These are phyloP conservation scores for Orbilia brochopaga DNA, from an alignment of 2,329 filamentous ascomycete species.

Conservation along the genomic window DNA sequence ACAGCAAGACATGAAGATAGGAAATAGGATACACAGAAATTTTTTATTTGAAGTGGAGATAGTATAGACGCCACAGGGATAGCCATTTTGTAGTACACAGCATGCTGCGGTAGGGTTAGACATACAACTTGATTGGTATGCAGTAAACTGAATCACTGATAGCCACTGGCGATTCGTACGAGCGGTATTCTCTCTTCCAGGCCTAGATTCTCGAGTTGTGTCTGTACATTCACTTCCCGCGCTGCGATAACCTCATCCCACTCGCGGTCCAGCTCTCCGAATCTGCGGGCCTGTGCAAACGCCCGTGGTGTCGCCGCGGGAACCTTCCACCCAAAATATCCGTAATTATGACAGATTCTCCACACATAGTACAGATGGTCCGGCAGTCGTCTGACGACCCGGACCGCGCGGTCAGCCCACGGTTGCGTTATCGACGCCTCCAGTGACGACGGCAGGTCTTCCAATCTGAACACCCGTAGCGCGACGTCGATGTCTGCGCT, in stretches of 20 bases:
- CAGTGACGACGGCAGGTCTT: constrained; percentile 6
- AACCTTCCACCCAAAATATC: constrained; percentile 43
- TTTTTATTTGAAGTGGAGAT: too few relatives aligned
- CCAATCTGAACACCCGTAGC: constrained; percentile 3
- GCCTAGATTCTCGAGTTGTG: constrained; percentile 23
- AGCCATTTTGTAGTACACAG: too few relatives aligned
- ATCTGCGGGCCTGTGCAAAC: constrained; percentile 28
- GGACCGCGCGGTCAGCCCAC: constrained; percentile 21
- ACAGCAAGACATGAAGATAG: too few relatives aligned
- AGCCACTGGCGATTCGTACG: constrained; percentile 31
- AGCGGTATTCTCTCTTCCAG: constrained; percentile 32
- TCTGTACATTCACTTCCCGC: constrained; percentile 29
- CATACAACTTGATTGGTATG: too few relatives aligned
- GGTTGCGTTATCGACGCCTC: constrained; percentile 16
- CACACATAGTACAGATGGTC: constrained; percentile 47
- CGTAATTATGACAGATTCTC: constrained; percentile 47
- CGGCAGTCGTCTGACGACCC: constrained; percentile 15
- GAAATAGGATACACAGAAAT: too few relatives aligned
- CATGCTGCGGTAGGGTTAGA: too few relatives aligned
- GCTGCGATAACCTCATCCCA: constrained; percentile 42
- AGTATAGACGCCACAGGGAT: too few relatives aligned
- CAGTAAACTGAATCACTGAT: too few relatives aligned
- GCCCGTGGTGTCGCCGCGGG: constrained; percentile 16
- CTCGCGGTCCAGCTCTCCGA: constrained; percentile 36
- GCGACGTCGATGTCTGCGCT: constrained; percentile 34